Evolutionary conservation across 768 basidiomycete genomes (phyloP), one percentile per base, ranked within the genome.

Genomic region (Leccinum fibrillosum): DNA sequence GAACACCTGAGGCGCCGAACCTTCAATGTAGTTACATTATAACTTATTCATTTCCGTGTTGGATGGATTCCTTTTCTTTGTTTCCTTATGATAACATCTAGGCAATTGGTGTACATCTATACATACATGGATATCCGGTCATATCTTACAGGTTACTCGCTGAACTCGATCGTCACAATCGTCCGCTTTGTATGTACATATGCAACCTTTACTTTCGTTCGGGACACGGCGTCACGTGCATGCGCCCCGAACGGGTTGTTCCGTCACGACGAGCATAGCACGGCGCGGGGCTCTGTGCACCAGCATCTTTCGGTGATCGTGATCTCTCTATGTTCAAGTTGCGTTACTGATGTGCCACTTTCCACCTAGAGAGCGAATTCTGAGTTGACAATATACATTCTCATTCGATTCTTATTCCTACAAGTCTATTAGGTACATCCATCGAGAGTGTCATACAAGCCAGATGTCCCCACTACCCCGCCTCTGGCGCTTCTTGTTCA

Each of bases 371-470:
- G 25, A 25, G 23, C 25, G 12, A 26, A 45, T n/a, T 4, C 13
- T 45, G 7, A 15, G 57, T 17, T 3, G 26, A 52, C 50, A 25
- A 25, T 34, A 21, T 55, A 53, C 45, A n/a, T 49, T 34, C 37
- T 3, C 10, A 59, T 56, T 44, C 42, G 0, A 25, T 52, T 30
- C 35, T 5, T 5, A 59, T 56, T 44, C 42, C 10, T 44, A 44
- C 42, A 21, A 42, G 34, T 50, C 26, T 44, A 30, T 30, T 10
- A 52, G 45, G 49, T 56, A 67, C 68, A 57, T 30, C 12, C 26
- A 48, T 28, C 26, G 11, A 44, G 19, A 21, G 21, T 15, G n/a
- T 62, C 54, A 52, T 59, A 66, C 61, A 63, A 32, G 32, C 19
- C 53, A 53, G 28, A 54, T 15, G 17, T 19, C n/a, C 19, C 30